phyloP scores from a whole-genome alignment of 73 alveolate species.

The Tetrahymena thermophila region DNA sequence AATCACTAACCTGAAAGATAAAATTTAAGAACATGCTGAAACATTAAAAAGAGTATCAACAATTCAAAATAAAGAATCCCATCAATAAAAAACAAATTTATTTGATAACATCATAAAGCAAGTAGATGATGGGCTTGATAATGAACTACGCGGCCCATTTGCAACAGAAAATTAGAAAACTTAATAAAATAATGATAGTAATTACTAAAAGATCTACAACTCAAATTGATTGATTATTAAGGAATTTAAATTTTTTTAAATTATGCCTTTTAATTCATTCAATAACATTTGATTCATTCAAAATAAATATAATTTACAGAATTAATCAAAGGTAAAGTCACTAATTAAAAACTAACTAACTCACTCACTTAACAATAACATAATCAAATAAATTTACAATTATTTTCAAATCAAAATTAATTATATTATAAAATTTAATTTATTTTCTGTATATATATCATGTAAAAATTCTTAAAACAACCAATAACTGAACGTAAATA shows the following conservation, averaged over 20 bases:
- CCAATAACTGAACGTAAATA: no score
- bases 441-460: no score
- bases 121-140: background rate
- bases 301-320: no score
- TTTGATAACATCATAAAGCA: background rate
- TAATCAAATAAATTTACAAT: no score
- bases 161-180: background rate
- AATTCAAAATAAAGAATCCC: background rate
- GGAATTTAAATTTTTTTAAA: background rate
- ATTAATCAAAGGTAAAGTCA: no score
- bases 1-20: background rate
- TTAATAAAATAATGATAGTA: background rate
- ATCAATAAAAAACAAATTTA: background rate
- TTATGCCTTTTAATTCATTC: background rate
- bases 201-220: background rate
- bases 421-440: no score
- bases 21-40: background rate
- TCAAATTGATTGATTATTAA: background rate
- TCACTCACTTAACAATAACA: no score
- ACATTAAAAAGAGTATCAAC: background rate
- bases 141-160: background rate
- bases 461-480: no score
- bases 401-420: no score
- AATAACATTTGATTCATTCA: no score
- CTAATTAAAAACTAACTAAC: no score